Conservation (phyloP, 2,329 filamentous ascomycete species). For the Neurospora sp. region DNA sequence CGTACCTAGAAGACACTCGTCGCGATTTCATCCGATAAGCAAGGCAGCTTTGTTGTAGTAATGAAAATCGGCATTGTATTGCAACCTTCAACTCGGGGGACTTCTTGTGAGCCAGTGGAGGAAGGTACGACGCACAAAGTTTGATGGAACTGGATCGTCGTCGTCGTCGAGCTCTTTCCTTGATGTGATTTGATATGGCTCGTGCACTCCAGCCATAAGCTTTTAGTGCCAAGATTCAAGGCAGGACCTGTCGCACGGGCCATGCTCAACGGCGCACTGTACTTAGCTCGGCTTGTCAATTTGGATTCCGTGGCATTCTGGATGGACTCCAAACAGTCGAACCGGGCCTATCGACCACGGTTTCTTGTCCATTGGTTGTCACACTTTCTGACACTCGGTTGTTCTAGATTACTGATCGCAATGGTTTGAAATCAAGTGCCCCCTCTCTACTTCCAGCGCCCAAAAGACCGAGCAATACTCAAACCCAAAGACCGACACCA, state of each 20-base stretch:
- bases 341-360: background rate
- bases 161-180: background rate
- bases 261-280: background rate
- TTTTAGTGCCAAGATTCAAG: background rate
- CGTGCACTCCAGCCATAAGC: background rate
- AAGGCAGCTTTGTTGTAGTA: background rate
- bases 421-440: background rate
- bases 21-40: background rate
- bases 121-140: background rate
- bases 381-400: background rate
- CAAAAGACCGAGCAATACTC: slow-evolving; percentile 6
- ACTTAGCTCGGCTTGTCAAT: too few relatives aligned
- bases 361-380: background rate
- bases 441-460: background rate
- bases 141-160: background rate
- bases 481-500: slow-evolving; percentile 7
- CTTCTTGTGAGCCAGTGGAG: background rate
- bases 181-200: background rate
- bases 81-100: background rate
- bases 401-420: background rate
- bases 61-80: background rate
- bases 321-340: background rate
- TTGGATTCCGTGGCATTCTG: too few relatives aligned
- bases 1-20: background rate
- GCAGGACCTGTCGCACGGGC: background rate